Base-by-base conservation (phyloP, 2,329 filamentous ascomycete genomes). In the Orbilia oligospora region DNA sequence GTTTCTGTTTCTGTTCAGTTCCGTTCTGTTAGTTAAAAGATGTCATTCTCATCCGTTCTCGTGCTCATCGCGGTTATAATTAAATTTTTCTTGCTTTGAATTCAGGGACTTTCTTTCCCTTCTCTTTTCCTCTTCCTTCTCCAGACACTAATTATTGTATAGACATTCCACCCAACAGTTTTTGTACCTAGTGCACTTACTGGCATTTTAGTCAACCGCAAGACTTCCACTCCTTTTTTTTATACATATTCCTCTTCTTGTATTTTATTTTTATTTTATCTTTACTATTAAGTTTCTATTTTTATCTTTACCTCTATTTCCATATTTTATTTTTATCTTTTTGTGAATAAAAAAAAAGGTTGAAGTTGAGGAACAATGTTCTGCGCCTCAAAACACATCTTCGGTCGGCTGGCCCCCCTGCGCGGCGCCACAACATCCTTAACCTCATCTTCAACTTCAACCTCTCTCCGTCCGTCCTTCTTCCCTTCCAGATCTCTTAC, bases 371-470 rank as follows among this genome's bases (percentile, higher is more conserved):
- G 8, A 36, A 9, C 27, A 68, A 78, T 78, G 75, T 78, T 78
- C 55, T 78, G 75, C 55, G 75, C 75, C 9, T 78, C 75, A 9
- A 78, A 69, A 55, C 75, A 78, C 68, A 78, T 78, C 63, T 78
- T 78, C 46, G 68, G 68, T 27, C 75, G 75, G 6, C 63, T 77
- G 48, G 55, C 66, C 33, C 65, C 61, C 46, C 61, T 68, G 63
- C 61, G 61, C 51, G 51, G n/a, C 27, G 16, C 38, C 38, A n/a
- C 38, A 36, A 36, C 33, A 36, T 44, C 38, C n/a, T 14, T 8
- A 12, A 36, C 33, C 1, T 51, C 65, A 16, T 46, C 73, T 0
- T 24, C 44, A 12, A 1, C 44, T 18, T 12, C 75, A 1, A 46
- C 36, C 22, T 75, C 61, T 30, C 44, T 75, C 1, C 75, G 75